phyloP scores from a whole-genome alignment of 1,139 yeast genomes.

The Geotrichum armillariae region DNA sequence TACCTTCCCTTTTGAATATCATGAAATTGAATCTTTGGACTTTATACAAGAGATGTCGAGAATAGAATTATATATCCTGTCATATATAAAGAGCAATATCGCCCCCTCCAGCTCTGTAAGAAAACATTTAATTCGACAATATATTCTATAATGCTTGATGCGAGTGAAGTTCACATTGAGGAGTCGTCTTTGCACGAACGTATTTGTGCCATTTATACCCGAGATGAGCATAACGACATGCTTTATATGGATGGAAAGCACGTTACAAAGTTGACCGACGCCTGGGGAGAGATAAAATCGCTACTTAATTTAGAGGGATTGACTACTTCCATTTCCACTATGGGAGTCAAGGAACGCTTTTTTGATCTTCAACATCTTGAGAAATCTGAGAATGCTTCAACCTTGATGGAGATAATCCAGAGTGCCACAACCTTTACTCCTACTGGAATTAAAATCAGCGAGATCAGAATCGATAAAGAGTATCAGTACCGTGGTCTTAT shows the following conservation, averaged over 20 bases:
- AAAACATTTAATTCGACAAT: too few species aligned
- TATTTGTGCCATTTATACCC: slow-evolving; percentile 16
- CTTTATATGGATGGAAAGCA: slow-evolving; percentile 16
- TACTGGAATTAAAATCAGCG: slow-evolving; percentile 17
- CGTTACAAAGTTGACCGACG: not conserved
- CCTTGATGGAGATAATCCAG: not conserved
- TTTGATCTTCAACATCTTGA: slow-evolving; percentile 6
- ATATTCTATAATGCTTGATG: not conserved
- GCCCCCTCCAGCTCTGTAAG: too few species aligned
- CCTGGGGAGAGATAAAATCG: slow-evolving; percentile 13
- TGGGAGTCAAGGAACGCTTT: slow-evolving; percentile 17
- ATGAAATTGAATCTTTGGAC: too few species aligned
- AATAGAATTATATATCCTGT: too few species aligned
- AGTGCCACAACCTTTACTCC: slow-evolving; percentile 2
- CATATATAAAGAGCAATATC: too few species aligned
- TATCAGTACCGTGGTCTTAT: slow-evolving; percentile 21
- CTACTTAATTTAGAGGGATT: slow-evolving; percentile 1
- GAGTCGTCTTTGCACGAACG: slow-evolving; percentile 20
- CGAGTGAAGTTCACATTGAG: slow-evolving; percentile 17
- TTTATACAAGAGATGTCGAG: too few species aligned
- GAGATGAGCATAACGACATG: slow-evolving; percentile 11
- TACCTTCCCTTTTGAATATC: too few species aligned
- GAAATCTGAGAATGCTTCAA: not conserved
- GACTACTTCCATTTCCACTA: not conserved
- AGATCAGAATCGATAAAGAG: slow-evolving; percentile 12